phyloP scores from a whole-genome alignment of 345 rosid species.

The Brassica nigra region DNA sequence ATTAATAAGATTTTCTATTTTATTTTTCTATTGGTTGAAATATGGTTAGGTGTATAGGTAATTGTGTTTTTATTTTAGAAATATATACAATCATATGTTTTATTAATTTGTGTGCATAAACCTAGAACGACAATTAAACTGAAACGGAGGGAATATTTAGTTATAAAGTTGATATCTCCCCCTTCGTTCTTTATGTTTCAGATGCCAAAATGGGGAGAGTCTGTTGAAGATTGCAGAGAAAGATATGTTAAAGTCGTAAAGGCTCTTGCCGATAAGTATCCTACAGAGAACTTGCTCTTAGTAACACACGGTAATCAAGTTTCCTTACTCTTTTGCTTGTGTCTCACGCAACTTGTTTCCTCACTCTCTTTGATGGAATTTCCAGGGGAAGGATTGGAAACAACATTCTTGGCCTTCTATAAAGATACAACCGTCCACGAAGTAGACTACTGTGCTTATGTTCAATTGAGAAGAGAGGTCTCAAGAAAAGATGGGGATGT shows the following conservation, averaged over 20 bases:
- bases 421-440: constrained; percentile 51
- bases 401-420: constrained; percentile 59
- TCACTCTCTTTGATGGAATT: not conserved
- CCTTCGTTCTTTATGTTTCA: constrained; percentile 27
- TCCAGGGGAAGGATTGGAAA: constrained; percentile 89
- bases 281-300: constrained; percentile 72
- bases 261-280: constrained; percentile 73
- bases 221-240: constrained; percentile 43
- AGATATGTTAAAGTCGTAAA: constrained; percentile 59
- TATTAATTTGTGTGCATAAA: too few relatives aligned
- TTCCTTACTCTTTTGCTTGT: not conserved
- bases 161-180: constrained; percentile 12
- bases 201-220: constrained; percentile 81
- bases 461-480: constrained; percentile 56
- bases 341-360: not conserved
- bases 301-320: constrained; percentile 74
- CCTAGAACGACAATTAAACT: too few relatives aligned
- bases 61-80: too few relatives aligned
- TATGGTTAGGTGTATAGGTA: too few relatives aligned
- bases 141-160: not conserved
- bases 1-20: too few relatives aligned
- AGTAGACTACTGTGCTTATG: constrained; percentile 77
- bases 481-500: constrained; percentile 30
- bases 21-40: too few relatives aligned
- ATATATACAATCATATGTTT: too few relatives aligned